Base-by-base conservation (phyloP, 2,329 filamentous ascomycete species). In the Hymenoscyphus linearis region DNA sequence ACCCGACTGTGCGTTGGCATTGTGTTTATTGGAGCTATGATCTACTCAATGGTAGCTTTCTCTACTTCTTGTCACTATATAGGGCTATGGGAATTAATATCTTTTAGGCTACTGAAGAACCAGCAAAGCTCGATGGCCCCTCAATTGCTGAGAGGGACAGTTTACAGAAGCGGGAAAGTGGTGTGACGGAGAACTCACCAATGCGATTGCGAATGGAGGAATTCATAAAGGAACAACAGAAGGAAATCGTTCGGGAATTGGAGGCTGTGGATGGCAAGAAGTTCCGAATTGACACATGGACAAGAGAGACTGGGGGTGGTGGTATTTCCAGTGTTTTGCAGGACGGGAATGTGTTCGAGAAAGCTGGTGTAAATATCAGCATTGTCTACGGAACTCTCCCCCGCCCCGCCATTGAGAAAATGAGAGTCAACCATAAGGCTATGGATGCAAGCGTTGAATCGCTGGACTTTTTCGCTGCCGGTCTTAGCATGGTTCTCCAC, bases 171-270 rank as follows among this genome's bases (percentile, higher is more conserved):
- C 87, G 89, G 64, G 89, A 95, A 74, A 83, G 85, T 60, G 85
- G 86, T 65, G 82, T 98, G 56, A 88, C 82, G 55, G 82, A 87
- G 61, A 80, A 86, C 69, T 97, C 93, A 14, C 93, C 95, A 1
- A 98, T 99, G 93, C 92, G 95, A 60, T 82, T 99, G 61, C 91
- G 93, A 65, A 98, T 99, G 95, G 95, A 99, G 77, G 86, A 90
- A 70, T 90, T 98, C 74, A 96, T 98, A 76, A 95, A 95, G 75
- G 85, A 92, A 69, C 91, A 98, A 71, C 95, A 99, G 73, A 84
- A 90, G 70, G 84, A 88, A 65, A 99, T 99, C 62, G 89, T 98
- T 31, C 80, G 84, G 60, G 91, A 88, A 61, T 83, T 99, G 25
- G 89, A 96, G 74, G 83, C 86, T 69, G 80, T 98, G 52, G 95